These are phyloP conservation scores for Cadophora gregata DNA, from an alignment of 2,329 filamentous ascomycete genomes.

Conservation along the genomic window DNA sequence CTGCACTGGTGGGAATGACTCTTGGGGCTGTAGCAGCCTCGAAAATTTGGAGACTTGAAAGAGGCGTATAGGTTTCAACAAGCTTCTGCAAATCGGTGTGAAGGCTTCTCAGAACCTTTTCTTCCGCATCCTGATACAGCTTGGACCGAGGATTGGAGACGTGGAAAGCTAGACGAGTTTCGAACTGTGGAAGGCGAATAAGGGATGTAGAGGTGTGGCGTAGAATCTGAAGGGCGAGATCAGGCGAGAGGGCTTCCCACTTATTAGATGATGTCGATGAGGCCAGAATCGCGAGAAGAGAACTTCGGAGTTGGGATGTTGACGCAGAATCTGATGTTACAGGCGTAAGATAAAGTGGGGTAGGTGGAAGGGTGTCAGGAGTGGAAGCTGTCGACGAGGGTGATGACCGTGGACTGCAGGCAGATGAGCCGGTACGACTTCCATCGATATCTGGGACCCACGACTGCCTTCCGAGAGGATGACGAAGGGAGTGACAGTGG, in stretches of 20 bases:
- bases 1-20: slow-evolving; percentile 20
- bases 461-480: slow-evolving; percentile 34
- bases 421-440: slow-evolving; percentile 30
- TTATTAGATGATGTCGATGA: slow-evolving; percentile 39
- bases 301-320: slow-evolving; percentile 36
- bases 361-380: slow-evolving; percentile 37
- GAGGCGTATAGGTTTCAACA: slow-evolving; percentile 40
- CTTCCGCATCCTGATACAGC: slow-evolving; percentile 42
- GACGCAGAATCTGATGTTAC: slow-evolving; percentile 35
- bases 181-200: slow-evolving; percentile 41
- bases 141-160: slow-evolving; percentile 40
- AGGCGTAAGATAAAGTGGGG: slow-evolving; percentile 38
- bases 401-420: slow-evolving; percentile 42
- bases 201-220: slow-evolving; percentile 42
- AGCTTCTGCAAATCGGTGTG: slow-evolving; percentile 41
- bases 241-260: slow-evolving; percentile 38
- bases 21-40: slow-evolving; percentile 42
- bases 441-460: slow-evolving; percentile 39
- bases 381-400: slow-evolving; percentile 41
- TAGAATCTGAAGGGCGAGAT: slow-evolving; percentile 44
- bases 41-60: slow-evolving; percentile 44
- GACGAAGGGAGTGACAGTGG: slow-evolving; percentile 35
- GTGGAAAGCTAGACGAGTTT: slow-evolving; percentile 42
- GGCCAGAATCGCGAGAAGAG: slow-evolving; percentile 42
- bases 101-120: slow-evolving; percentile 38